These are phyloP conservation scores for Pseudopithomyces chartarum DNA, from an alignment of 2,329 filamentous ascomycete genomes.

Conservation along the genomic window DNA sequence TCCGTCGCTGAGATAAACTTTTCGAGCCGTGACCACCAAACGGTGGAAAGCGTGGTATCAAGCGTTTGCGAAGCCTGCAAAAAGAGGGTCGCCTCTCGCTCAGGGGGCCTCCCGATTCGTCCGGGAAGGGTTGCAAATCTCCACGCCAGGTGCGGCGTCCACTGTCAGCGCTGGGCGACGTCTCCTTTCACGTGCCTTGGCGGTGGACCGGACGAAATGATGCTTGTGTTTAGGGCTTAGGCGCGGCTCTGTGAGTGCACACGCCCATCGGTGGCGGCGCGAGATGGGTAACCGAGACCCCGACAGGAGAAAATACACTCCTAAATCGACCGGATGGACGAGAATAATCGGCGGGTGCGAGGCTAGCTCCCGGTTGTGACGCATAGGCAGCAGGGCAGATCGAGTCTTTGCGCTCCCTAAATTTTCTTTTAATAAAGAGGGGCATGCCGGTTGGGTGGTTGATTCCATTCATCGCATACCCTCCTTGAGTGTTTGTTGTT, in stretches of 20 bases:
- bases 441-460: not conserved
- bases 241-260: not conserved
- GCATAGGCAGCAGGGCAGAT: not conserved
- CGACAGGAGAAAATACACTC: not conserved
- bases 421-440: not conserved
- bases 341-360: slow-evolving; percentile 3
- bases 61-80: not conserved
- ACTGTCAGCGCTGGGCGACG: not conserved
- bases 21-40: not conserved
- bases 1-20: not conserved
- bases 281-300: not conserved
- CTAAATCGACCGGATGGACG: slow-evolving; percentile 4
- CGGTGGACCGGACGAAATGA: slow-evolving; percentile 6
- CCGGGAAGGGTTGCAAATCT: not conserved
- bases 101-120: not conserved
- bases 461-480: not conserved
- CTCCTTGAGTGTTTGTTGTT: not conserved
- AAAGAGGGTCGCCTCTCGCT: not conserved
- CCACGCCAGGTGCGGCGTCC: not conserved
- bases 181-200: not conserved
- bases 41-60: not conserved
- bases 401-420: not conserved
- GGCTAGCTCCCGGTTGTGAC: not conserved
- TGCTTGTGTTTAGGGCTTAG: not conserved
- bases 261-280: not conserved